Evolutionary conservation across 495 filamentous ascomycete species (phyloP).

Genomic region (Podospora pseudoanserina): DNA sequence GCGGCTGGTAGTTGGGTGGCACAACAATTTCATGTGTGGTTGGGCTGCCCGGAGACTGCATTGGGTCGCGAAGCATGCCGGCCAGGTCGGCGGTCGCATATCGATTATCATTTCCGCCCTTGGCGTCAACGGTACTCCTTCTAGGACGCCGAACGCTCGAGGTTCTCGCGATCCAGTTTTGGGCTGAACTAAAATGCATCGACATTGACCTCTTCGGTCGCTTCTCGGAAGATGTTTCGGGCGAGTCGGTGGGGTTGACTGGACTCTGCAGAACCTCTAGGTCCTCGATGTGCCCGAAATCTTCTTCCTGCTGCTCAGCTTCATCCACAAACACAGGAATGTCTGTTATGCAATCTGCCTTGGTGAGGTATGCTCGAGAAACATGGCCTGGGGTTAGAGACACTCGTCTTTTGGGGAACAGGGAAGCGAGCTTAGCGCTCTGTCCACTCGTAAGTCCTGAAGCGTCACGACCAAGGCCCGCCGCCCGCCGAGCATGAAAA

Average conservation of each 20-base stretch:
- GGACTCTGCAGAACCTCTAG: conserved; percentile 14
- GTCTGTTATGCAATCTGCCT: conserved; percentile 29
- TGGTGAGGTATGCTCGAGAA: conserved; percentile 33
- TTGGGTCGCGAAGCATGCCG: conserved; percentile 21
- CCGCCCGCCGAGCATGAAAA: conserved; percentile 39
- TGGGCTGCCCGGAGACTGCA: conserved; percentile 23
- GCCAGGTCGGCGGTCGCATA: conserved; percentile 47
- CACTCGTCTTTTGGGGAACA: conserved; percentile 32
- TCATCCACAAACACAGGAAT: conserved; percentile 15
- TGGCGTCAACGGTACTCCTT: conserved; percentile 36
- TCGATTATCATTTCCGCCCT: conserved; percentile 36
- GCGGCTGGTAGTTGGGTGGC: conserved; percentile 19
- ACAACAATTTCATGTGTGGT: conserved; percentile 25
- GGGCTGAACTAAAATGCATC: conserved; percentile 51
- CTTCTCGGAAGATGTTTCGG: conserved; percentile 36
- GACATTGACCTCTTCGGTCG: conserved; percentile 48
- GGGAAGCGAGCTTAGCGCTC: conserved; percentile 21
- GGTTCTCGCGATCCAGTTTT: conserved; percentile 47
- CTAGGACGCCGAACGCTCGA: conserved; percentile 48
- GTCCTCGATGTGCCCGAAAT: conserved; percentile 5
- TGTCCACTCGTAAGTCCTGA: conserved; percentile 24
- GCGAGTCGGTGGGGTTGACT: conserved; percentile 21
- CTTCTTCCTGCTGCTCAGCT: conserved; percentile 9
- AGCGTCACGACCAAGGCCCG: conserved; percentile 19
- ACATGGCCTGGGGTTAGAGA: conserved; percentile 20